Conservation (phyloP, 257 asterid genomes). For the Eustoma russellianum region DNA sequence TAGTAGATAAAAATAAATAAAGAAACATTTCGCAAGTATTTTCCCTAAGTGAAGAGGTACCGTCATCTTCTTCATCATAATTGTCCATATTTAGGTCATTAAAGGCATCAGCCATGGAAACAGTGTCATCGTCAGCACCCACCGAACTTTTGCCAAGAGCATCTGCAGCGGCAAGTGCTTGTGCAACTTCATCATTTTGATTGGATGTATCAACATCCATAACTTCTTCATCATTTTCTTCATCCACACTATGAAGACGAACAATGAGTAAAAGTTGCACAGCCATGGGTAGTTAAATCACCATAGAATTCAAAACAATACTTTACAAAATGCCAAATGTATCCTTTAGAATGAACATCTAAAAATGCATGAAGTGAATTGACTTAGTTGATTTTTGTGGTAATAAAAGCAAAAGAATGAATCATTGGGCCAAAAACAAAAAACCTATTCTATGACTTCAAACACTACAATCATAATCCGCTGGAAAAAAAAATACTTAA, state of each 20-base stretch:
- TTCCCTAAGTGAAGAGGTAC: slow-evolving; percentile 20
- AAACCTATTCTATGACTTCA: no score
- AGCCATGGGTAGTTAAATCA: no score
- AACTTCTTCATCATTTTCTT: slow-evolving; percentile 35
- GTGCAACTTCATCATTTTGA: slow-evolving; percentile 42
- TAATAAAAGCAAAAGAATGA: no score
- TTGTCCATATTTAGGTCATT: slow-evolving; percentile 76
- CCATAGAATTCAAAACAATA: no score
- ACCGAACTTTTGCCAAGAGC: slow-evolving; percentile 51
- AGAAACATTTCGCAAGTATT: neutral
- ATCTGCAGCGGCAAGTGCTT: slow-evolving; percentile 62
- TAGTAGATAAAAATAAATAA: neutral
- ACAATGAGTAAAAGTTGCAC: neutral
- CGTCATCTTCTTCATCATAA: slow-evolving; percentile 92
- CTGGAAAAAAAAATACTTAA: no score
- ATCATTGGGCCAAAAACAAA: no score
- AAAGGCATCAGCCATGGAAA: slow-evolving; percentile 46
- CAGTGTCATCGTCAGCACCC: slow-evolving; percentile 30
- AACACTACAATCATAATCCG: neutral
- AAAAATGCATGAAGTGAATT: neutral
- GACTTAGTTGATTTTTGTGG: no score
- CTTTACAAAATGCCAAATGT: no score
- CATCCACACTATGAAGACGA: slow-evolving; percentile 33
- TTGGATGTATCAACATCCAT: slow-evolving; percentile 36
- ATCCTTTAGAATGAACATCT: neutral